These are phyloP conservation scores for Phialemonium atrogriseum DNA, from an alignment of 2,329 filamentous ascomycete species.

Conservation along the genomic window DNA sequence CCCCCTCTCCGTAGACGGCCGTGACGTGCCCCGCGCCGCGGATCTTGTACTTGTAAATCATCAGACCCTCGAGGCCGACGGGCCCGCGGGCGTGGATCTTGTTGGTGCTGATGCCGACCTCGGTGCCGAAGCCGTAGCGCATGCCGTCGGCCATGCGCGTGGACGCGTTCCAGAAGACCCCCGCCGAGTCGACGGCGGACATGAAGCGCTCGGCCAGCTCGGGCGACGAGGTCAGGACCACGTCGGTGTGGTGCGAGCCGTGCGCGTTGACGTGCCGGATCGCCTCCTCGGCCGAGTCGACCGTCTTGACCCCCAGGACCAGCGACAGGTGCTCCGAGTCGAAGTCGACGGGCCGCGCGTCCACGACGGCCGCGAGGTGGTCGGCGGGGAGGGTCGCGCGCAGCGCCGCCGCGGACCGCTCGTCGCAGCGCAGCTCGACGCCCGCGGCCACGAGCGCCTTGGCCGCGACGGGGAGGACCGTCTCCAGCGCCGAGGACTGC, in stretches of 20 bases:
- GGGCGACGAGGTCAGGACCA: conserved; percentile 66
- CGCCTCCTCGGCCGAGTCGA: conserved; percentile 60
- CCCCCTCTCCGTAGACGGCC: conserved; percentile 60
- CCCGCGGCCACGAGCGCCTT: conserved; percentile 65
- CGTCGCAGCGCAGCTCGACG: conserved; percentile 77
- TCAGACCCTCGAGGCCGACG: conserved; percentile 87
- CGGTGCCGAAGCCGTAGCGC: conserved; percentile 94
- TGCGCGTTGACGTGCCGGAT: conserved; percentile 86
- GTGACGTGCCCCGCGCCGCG: conserved; percentile 78
- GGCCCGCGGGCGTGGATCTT: conserved; percentile 94
- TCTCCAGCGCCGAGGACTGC: conserved; percentile 59
- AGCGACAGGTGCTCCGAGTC: conserved; percentile 85
- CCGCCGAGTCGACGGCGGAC: conserved; percentile 76
- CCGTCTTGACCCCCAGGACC: conserved; percentile 73
- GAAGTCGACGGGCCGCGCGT: conserved; percentile 65
- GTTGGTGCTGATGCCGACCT: conserved; percentile 97
- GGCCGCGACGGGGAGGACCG: conserved; percentile 64
- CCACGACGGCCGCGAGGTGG: conserved; percentile 42
- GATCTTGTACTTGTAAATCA: conserved; percentile 95
- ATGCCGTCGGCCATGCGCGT: conserved; percentile 94
- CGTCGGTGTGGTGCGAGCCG: conserved; percentile 90
- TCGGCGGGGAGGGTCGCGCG: conserved; percentile 32
- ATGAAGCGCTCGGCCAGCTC: conserved; percentile 73
- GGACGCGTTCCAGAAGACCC: conserved; percentile 95
- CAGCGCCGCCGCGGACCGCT: conserved; percentile 56